Percentiles rank a stretch among this genome's conserved stretches.
Evolutionary conservation across 1,284 basidiomycete species (phyloP).

Genomic region (Serendipita sp.): DNA sequence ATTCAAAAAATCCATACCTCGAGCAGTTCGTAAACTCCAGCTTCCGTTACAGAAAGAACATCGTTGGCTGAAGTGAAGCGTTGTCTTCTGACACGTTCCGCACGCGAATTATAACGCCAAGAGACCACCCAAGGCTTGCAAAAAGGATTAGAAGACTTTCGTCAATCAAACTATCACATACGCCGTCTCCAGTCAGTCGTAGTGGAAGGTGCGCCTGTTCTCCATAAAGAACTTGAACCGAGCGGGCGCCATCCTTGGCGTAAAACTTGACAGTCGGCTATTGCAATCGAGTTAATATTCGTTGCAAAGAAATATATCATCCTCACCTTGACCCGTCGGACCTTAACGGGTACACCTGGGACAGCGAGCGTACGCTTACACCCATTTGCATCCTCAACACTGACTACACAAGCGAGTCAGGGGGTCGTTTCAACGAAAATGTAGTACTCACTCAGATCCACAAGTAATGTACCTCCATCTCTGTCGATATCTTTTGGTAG

Average conservation of each 20-base stretch:
- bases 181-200: conserved; percentile 74
- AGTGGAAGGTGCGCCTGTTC: conserved; percentile 61
- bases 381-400: conserved; percentile 77
- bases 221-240: conserved; percentile 61
- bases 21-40: conserved; percentile 64
- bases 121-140: conserved; percentile 70
- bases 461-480: conserved; percentile 66
- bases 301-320: conserved; percentile 1
- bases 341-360: conserved; percentile 74
- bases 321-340: conserved; percentile 67
- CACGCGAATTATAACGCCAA: conserved; percentile 48
- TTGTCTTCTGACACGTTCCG: conserved; percentile 30
- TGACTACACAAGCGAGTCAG: conserved; percentile 32
- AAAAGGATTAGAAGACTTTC: conserved; percentile 10
- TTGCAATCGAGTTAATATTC: conserved; percentile 7
- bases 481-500: conserved; percentile 53
- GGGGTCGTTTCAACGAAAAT: background rate
- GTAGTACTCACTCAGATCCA: conserved; percentile 48
- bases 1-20: conserved; percentile 30
- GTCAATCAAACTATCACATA: conserved; percentile 27
- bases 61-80: conserved; percentile 52
- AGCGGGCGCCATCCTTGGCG: conserved; percentile 39
- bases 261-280: conserved; percentile 83
- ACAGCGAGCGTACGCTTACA: conserved; percentile 70
- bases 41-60: conserved; percentile 49